Evolutionary conservation across 192 early-diverging fungal genomes (phyloP).

Genomic region (Piromyces finnis): DNA sequence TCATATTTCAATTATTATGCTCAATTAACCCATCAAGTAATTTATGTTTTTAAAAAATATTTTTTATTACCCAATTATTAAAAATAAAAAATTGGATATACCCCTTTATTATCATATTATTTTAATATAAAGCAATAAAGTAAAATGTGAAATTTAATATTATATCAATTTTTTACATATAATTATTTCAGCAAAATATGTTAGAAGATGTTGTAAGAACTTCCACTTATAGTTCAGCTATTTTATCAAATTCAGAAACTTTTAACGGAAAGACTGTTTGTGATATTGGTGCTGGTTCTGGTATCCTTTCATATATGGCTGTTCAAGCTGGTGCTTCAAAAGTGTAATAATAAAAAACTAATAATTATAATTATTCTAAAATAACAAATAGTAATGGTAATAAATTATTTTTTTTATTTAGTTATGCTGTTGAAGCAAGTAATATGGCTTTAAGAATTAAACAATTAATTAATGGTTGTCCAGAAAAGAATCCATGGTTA

Average conservation of each 20-base stretch:
- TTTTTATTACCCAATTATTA: too few relatives aligned
- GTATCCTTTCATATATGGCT: constrained; percentile 90
- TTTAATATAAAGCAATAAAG: too few relatives aligned
- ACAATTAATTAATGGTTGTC: constrained; percentile 40
- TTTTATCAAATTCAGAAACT: constrained; percentile 54
- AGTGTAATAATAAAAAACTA: constrained; percentile 22
- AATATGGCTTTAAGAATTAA: constrained; percentile 84
- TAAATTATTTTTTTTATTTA: too few relatives aligned
- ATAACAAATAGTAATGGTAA: too few relatives aligned
- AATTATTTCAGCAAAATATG: constrained; percentile 72
- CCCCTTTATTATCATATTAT: too few relatives aligned
- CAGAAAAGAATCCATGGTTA: constrained; percentile 46
- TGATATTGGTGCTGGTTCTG: constrained; percentile 80
- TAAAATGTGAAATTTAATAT: too few relatives aligned
- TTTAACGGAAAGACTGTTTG: constrained; percentile 71
- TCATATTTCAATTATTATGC: constrained; percentile 72
- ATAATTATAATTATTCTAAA: too few relatives aligned
- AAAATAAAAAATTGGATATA: too few relatives aligned
- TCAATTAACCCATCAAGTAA: constrained; percentile 56
- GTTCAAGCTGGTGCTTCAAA: constrained; percentile 81
- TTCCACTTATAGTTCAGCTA: constrained; percentile 84
- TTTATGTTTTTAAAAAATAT: too few relatives aligned
- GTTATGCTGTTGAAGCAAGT: constrained; percentile 82
- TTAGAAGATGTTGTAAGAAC: constrained; percentile 87
- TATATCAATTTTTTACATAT: background rate